Evolutionary conservation across 352 stramenopile species (phyloP).

Genomic region (Globisporangium apiculatum): DNA sequence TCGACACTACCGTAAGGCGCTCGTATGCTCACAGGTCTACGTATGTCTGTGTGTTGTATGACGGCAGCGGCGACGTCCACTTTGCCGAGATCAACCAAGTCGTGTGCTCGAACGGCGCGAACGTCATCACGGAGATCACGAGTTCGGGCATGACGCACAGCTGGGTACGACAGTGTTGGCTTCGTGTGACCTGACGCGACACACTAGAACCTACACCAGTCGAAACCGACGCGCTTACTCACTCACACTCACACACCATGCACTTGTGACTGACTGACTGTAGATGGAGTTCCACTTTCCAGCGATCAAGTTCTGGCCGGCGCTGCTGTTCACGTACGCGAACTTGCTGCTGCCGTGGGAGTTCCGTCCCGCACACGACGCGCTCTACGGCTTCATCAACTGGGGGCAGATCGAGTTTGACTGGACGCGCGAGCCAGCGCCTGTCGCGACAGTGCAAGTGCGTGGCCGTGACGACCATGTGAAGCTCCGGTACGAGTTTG

Average conservation of each 20-base stretch:
- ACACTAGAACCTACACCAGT: too few relatives aligned
- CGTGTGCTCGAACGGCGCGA: slow-evolving; percentile 65
- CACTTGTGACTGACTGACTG: background rate
- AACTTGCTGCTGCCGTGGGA: slow-evolving; percentile 78
- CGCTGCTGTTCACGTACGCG: slow-evolving; percentile 56
- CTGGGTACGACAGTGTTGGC: slow-evolving; percentile 44
- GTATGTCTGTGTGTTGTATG: slow-evolving; percentile 5
- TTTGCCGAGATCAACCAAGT: slow-evolving; percentile 91
- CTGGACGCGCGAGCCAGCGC: slow-evolving; percentile 51
- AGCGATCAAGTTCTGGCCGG: slow-evolving; percentile 43
- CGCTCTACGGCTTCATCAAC: slow-evolving; percentile 87
- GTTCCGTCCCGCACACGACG: slow-evolving; percentile 46
- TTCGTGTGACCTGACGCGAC: too few relatives aligned
- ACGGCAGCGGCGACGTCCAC: slow-evolving; percentile 86
- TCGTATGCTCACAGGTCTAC: background rate
- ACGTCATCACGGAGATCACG: slow-evolving; percentile 81
- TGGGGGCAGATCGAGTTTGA: slow-evolving; percentile 92
- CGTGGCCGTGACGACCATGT: slow-evolving; percentile 54
- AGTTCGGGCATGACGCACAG: slow-evolving; percentile 93
- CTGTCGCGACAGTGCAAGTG: slow-evolving; percentile 50
- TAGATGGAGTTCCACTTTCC: slow-evolving; percentile 73
- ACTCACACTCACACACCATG: too few relatives aligned
- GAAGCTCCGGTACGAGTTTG: slow-evolving; percentile 60
- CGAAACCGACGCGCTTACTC: too few relatives aligned
- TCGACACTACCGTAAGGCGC: background rate